These are phyloP conservation scores for Penicillium manginii DNA, from an alignment of 495 filamentous ascomycete genomes.

Conservation along the genomic window DNA sequence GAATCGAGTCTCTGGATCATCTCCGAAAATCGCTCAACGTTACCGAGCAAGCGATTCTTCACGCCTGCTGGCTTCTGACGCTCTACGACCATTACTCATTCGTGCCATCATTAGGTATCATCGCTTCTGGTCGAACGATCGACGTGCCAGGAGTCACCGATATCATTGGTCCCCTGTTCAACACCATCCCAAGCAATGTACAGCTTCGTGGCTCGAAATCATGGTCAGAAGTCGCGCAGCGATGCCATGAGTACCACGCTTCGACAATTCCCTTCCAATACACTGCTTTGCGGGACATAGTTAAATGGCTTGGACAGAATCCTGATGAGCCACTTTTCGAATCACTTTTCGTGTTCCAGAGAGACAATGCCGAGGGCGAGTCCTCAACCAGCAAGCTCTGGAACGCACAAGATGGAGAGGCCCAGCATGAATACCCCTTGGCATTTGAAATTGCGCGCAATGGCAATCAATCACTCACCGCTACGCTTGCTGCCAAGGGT, in stretches of 20 bases:
- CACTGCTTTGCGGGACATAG: slow-evolving; percentile 48
- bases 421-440: slow-evolving; percentile 70
- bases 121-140: slow-evolving; percentile 50
- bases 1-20: slow-evolving; percentile 21
- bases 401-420: slow-evolving; percentile 52
- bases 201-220: slow-evolving; percentile 31
- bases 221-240: slow-evolving; percentile 39
- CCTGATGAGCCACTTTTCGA: slow-evolving; percentile 48
- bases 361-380: slow-evolving; percentile 26
- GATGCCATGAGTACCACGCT: slow-evolving; percentile 44
- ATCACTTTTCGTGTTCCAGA: slow-evolving; percentile 67
- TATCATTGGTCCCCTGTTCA: slow-evolving; percentile 85
- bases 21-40: slow-evolving; percentile 38
- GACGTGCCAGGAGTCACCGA: slow-evolving; percentile 62
- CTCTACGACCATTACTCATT: slow-evolving; percentile 42
- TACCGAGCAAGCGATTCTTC: slow-evolving; percentile 46
- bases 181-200: slow-evolving; percentile 79
- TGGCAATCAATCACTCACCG: slow-evolving; percentile 43
- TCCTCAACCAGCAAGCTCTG: slow-evolving; percentile 50
- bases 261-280: slow-evolving; percentile 49
- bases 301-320: slow-evolving; percentile 44
- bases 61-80: slow-evolving; percentile 40
- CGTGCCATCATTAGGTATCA: slow-evolving; percentile 37
- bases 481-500: slow-evolving; percentile 57
- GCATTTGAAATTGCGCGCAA: slow-evolving; percentile 70